A percentile compares a stretch with the other conserved stretches of the same genome.
Evolutionary conservation across 768 basidiomycete species (phyloP).

Genomic region (Sarcodon aspratus): DNA sequence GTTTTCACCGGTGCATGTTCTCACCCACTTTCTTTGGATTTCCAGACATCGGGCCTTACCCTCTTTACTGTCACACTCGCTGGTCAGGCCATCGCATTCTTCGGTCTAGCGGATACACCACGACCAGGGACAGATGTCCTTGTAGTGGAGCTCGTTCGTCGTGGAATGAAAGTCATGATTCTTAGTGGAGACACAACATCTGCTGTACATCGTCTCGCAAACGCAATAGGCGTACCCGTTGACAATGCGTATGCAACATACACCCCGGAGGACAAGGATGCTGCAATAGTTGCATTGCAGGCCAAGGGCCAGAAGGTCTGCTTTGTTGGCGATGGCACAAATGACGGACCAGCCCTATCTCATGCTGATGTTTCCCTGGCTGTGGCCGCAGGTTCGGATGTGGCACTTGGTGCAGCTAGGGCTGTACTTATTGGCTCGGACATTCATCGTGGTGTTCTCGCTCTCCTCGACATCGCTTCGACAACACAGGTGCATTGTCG

Average conservation of each 20-base stretch:
- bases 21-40: no score
- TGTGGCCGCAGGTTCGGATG: slow-evolving; percentile 19
- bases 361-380: slow-evolving; percentile 37
- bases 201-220: slow-evolving; percentile 20
- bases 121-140: slow-evolving; percentile 28
- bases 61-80: slow-evolving; percentile 27
- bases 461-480: slow-evolving; percentile 25
- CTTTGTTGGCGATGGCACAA: no score
- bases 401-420: slow-evolving; percentile 33
- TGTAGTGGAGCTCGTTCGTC: slow-evolving; percentile 30
- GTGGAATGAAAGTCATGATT: slow-evolving; percentile 31
- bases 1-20: no score
- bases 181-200: slow-evolving; percentile 36
- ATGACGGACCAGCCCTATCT: slow-evolving; percentile 38
- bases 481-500: slow-evolving; percentile 23
- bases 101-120: slow-evolving; percentile 31
- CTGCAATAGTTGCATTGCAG: no score
- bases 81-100: slow-evolving; percentile 18
- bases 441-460: slow-evolving; percentile 20
- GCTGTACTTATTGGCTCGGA: slow-evolving; percentile 25
- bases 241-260: not conserved
- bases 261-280: no score
- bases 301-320: no score
- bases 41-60: slow-evolving; percentile 20
- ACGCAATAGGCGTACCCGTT: no score